Evolutionary conservation across 805 yeast genomes (phyloP), one percentile per base, ranked within the genome.

Genomic region (Ogataea minuta): DNA sequence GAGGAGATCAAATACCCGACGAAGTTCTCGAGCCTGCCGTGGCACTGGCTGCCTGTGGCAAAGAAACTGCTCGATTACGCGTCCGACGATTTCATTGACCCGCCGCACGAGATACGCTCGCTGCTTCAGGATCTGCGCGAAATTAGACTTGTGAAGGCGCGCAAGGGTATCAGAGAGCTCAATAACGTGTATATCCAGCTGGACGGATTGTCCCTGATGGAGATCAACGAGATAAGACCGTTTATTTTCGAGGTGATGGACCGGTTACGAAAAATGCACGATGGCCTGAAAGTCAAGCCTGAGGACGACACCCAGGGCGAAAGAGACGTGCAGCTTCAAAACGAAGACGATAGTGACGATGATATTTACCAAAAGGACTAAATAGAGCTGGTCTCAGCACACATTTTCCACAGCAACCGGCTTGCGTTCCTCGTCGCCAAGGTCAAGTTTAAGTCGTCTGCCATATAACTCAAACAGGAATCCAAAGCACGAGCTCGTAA

Each of bases 171-270:
- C 31, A 66, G 71, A 33, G 81, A 81, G 46, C 65, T 91, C 45
- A 91, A 91, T 63, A 95, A 85, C 46, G 77, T 84, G 14, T 87
- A 90, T 62, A 70, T 91, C 44, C 87, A 81, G 55, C 67, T 91
- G 59, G 91, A 89, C 50, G 88, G 93, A 14, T 60, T 93, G 37
- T 84, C 95, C 2, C 59, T 82, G 27, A 59, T 89, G 72, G 99
- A 91, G 59, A 81, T 93, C 46, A 90, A 89, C 59, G 96, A 88
- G 57, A 65, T 90, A 36, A 66, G 96, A 47, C 95, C 96, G 2
- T 84, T 88, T 54, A 79, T 89, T 23, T 67, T 79, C n/a, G 66
- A 68, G 10, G 83, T 86, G 1, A 91, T 93, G 98, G 80, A 81
- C 43, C 82, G 81, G 49, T 63, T 93, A 44, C 70, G 86, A 32